These are phyloP conservation scores for Holtermanniella nyarrowii DNA, from an alignment of 768 basidiomycete species.

Conservation along the genomic window DNA sequence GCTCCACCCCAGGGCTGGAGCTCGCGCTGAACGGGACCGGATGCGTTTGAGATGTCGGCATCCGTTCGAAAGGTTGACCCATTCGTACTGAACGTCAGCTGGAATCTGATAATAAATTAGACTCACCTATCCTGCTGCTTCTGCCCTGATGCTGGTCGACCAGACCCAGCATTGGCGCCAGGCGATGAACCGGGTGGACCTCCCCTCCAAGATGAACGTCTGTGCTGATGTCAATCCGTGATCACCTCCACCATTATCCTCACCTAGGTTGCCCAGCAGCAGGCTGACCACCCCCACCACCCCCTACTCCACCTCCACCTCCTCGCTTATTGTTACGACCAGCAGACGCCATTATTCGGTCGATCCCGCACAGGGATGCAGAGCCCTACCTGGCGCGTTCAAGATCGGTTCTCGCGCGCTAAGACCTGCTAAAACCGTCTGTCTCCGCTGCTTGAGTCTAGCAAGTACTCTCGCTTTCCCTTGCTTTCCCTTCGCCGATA, in stretches of 20 bases:
- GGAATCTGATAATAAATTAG: constrained; percentile 10
- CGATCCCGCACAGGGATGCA: no score
- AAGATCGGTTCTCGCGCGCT: no score
- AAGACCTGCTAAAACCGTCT: no score
- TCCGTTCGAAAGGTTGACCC: constrained; percentile 28
- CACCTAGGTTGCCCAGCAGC: not conserved
- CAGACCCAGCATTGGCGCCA: not conserved
- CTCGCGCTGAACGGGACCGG: constrained; percentile 17
- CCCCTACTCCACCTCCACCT: not conserved
- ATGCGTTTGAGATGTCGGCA: constrained; percentile 25
- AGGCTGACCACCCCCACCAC: not conserved
- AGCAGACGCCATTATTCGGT: not conserved
- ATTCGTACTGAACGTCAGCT: constrained; percentile 22
- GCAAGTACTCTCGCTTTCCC: no score
- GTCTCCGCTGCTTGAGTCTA: no score
- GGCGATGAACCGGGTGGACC: constrained; percentile 19
- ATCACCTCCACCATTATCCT: not conserved
- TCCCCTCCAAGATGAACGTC: constrained; percentile 28
- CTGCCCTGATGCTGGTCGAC: constrained; percentile 22
- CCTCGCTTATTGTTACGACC: not conserved
- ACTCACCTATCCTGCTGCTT: constrained; percentile 21
- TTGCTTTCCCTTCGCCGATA: no score
- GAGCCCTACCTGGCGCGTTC: no score
- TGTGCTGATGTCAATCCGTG: no score
- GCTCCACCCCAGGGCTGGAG: constrained; percentile 31